Conservation (phyloP, 805 yeast genomes). For the Zygoascus tannicola region DNA sequence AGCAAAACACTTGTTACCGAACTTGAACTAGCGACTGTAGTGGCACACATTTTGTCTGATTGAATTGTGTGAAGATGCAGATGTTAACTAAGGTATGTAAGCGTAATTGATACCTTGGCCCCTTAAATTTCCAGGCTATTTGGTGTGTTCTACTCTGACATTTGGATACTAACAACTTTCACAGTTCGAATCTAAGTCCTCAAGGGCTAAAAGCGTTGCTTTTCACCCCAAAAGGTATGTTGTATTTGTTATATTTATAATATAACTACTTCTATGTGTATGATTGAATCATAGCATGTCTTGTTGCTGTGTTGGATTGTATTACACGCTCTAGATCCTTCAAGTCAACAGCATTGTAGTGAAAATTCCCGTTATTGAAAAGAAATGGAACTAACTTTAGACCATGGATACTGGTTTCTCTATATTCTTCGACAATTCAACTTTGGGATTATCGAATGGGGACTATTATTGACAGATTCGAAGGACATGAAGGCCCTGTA, state of each 20-base stretch:
- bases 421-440: constrained; percentile 97
- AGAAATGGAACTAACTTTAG: constrained; percentile 26
- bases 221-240: constrained; percentile 75
- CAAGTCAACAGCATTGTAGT: no score
- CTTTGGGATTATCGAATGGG: constrained; percentile 99
- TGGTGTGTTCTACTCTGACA: no score
- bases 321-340: no score
- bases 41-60: neutral
- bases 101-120: no score
- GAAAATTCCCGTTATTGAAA: no score
- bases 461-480: constrained; percentile 87
- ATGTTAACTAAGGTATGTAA: constrained; percentile 61
- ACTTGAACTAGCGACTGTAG: no score
- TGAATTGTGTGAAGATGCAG: constrained; percentile 43
- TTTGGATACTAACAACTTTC: constrained; percentile 10
- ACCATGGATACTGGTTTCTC: constrained; percentile 93
- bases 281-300: no score
- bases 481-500: constrained; percentile 98
- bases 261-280: no score
- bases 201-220: constrained; percentile 96
- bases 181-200: constrained; percentile 92
- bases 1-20: no score
- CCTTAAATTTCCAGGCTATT: no score
- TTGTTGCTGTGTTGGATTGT: no score
- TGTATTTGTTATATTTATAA: neutral